Conservation (phyloP, 208 protist species). For the Crithidia fasciculata region DNA sequence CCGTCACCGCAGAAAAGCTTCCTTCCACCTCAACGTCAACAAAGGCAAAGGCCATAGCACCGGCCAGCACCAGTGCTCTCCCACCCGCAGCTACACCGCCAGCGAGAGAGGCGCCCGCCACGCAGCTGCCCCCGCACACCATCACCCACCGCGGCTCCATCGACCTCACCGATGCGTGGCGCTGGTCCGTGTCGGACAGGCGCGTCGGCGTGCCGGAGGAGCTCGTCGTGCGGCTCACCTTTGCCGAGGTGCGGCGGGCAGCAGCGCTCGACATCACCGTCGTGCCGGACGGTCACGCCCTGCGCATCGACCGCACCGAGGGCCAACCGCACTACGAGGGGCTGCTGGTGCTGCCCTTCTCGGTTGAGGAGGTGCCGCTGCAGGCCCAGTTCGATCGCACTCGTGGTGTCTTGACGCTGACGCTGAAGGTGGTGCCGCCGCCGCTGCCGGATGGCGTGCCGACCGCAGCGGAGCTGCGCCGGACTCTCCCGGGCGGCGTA, state of each 20-base stretch:
- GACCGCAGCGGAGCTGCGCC: constrained; percentile 48
- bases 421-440: constrained; percentile 77
- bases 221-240: constrained; percentile 81
- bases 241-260: constrained; percentile 58
- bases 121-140: constrained; percentile 60
- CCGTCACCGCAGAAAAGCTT: neutral
- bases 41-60: neutral
- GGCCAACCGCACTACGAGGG: constrained; percentile 57
- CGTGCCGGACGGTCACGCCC: constrained; percentile 53
- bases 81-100: neutral
- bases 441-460: constrained; percentile 35
- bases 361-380: constrained; percentile 65
- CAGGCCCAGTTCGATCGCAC: constrained; percentile 72
- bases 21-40: neutral
- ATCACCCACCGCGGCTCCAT: constrained; percentile 82
- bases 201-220: constrained; percentile 80
- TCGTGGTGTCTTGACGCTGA: constrained; percentile 64
- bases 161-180: constrained; percentile 82
- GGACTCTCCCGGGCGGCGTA: constrained; percentile 18
- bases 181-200: constrained; percentile 74
- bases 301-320: constrained; percentile 56
- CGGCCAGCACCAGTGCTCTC: neutral
- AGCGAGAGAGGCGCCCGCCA: neutral
- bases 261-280: constrained; percentile 65
- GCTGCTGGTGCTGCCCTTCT: constrained; percentile 75